A percentile compares a stretch with the other conserved stretches of the same genome.
Conservation (phyloP, 176 grass and related monocot genomes). For the Triticum monococcum region DNA sequence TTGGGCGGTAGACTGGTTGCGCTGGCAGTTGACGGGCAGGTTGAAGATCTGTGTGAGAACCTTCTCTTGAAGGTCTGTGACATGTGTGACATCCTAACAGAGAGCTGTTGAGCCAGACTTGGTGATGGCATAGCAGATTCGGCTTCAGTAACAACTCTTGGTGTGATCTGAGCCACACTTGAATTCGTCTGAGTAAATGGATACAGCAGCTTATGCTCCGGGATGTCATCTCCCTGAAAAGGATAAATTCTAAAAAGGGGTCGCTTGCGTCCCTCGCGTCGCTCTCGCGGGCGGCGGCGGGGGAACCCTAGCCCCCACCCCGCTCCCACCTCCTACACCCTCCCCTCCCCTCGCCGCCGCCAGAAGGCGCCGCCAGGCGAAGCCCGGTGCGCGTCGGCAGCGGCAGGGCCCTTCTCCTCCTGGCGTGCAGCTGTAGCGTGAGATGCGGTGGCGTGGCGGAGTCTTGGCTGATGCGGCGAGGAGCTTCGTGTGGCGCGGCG, state of each 20-base stretch:
- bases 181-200: slow-evolving; percentile 51
- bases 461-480: no score
- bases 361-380: no score
- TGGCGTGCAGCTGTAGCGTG: no score
- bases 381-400: no score
- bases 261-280: no score
- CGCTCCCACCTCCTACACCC: no score
- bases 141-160: slow-evolving; percentile 4
- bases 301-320: no score
- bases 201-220: slow-evolving; percentile 61
- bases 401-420: no score
- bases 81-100: slow-evolving; percentile 50
- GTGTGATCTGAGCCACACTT: not conserved
- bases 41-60: slow-evolving; percentile 44
- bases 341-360: no score
- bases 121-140: not conserved
- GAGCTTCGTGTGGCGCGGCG: no score
- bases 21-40: not conserved
- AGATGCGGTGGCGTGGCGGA: no score
- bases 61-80: slow-evolving; percentile 51
- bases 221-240: slow-evolving; percentile 68
- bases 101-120: slow-evolving; percentile 9
- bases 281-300: no score
- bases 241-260: not conserved
- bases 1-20: not conserved